Evolutionary conservation across 2,329 filamentous ascomycete species (phyloP), one percentile per base, ranked within the genome.

Genomic region (Ophiocordyceps polyrhachis-furcata): DNA sequence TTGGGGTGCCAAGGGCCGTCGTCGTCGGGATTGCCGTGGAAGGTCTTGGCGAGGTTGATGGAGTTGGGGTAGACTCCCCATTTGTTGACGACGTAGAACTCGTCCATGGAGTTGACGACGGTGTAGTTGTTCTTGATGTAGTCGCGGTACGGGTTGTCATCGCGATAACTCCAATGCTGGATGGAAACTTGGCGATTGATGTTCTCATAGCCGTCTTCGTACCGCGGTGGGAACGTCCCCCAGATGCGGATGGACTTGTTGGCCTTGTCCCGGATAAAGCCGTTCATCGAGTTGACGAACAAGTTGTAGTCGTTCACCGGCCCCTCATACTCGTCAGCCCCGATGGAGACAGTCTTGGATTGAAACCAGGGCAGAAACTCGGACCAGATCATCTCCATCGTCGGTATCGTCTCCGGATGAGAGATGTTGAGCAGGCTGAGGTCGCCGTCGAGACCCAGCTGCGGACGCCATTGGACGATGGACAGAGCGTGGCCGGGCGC

Each of bases 401-500:
- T 63, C 0, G 71, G 66, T 9, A 73, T 62, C 0, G 69, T 70
- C 4, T 72, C 69, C 0, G 70, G 70, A 48, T 74, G 64, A 0
- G 52, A 53, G 7, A 57, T 47, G 38, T 58, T 56, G 5, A 78
- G 56, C 44, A 76, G 57, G 41, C 70, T 72, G 5, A 67, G 55
- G 45, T 71, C 65, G 13, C 48, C 53, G 3, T 57, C 53, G 12
- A 74, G 57, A 0, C 66, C 72, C 15, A 77, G 55, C 48, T 76
- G 64, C 0, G 73, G 73, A 48, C 69, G 73, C 73, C 74, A 78
- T 50, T 77, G 72, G 0, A 69, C 69, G 21, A 78, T 66, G 5
- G 67, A 65, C 1, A 78, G 56, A 1, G 69, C 66, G 48, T 79
- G 74, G 0, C 73, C 74, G 0, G 74, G 74, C 0, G 71, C 65